phyloP scores from a whole-genome alignment of 2,329 filamentous ascomycete genomes.

The Pseudocercospora fuligena region DNA sequence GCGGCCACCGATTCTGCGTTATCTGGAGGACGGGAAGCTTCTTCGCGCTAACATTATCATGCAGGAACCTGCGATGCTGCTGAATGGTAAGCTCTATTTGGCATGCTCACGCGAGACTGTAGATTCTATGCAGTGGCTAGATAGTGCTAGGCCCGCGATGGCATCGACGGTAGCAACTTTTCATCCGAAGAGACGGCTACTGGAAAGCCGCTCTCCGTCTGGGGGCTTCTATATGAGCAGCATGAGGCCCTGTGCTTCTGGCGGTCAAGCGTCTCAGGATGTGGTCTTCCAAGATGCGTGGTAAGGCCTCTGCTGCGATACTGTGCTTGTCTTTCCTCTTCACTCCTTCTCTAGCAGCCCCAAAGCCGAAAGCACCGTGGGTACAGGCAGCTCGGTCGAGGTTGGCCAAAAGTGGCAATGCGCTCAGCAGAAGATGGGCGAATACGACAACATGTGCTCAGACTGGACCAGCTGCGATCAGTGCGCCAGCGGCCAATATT shows the following conservation, averaged over 20 bases:
- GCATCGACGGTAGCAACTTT: no score
- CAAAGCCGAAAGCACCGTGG: constrained; percentile 31
- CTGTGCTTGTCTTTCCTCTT: background rate
- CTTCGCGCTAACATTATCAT: background rate
- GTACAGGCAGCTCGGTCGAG: constrained; percentile 27
- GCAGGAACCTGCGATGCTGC: background rate
- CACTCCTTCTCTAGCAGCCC: constrained; percentile 11
- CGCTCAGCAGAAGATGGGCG: constrained; percentile 20
- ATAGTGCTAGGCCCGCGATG: background rate
- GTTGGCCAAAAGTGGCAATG: constrained; percentile 23
- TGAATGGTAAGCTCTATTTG: background rate
- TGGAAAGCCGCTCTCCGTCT: no score
- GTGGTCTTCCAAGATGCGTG: background rate
- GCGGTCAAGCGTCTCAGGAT: background rate
- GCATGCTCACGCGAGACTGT: constrained; percentile 1
- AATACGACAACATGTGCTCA: constrained; percentile 26
- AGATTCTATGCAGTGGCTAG: background rate
- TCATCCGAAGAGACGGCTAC: no score
- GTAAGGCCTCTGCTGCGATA: background rate
- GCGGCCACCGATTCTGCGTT: background rate
- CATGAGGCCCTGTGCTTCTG: background rate
- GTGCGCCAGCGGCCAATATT: constrained; percentile 50
- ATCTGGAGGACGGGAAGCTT: constrained; percentile 6
- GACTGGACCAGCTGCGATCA: constrained; percentile 11
- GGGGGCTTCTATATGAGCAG: background rate